Evolutionary conservation across 139 green algal species (phyloP), one percentile per base, ranked within the genome.

Genomic region (Monoraphidium neglectum): DNA sequence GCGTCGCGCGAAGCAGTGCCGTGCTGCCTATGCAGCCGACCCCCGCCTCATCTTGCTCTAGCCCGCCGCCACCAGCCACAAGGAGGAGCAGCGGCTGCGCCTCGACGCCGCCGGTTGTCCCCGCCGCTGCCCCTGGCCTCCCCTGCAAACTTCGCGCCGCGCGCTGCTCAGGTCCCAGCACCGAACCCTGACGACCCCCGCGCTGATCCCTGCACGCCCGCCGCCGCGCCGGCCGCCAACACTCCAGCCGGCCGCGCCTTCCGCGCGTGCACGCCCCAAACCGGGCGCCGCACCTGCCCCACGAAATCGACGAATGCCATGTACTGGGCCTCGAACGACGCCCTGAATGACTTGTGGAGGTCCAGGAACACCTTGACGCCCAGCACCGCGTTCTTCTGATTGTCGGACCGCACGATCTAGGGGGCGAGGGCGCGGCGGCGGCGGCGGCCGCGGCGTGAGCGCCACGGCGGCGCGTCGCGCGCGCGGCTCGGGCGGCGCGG

Each of bases 331-430:
- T 92, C 86, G 51, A 95, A 77, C 3, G 65, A 77, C 4, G 62
- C 64, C 47, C 89, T 86, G 76, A 93, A 96, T 8, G 87, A 84
- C 74, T 98, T 97, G 77, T 97, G 88, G 38, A 98, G 65, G 68
- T 98, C 96, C 68, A 97, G 91, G 4, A 96, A 76, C 26, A 95
- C 78, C 23, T 91, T 90, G 60, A 97, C 83, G 15, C 82, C 85
- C 0, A 97, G 72, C 15, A 97, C 70, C 0, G 81, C 94, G 74
- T 97, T 97, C 3, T 96, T 92, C 84, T 98, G 95, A 62, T 95
- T 95, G 83, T 99, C 96, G 1, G 47, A 77, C 33, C 76, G 63
- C 4, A 97, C 75, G 18, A 96, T 12, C 43, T 51, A n/a, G n/a
- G n/a, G n/a, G n/a, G n/a, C n/a, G n/a, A n/a, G n/a, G n/a, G n/a